phyloP scores from a whole-genome alignment of 768 basidiomycete genomes.

The Agrocybe pediades region DNA sequence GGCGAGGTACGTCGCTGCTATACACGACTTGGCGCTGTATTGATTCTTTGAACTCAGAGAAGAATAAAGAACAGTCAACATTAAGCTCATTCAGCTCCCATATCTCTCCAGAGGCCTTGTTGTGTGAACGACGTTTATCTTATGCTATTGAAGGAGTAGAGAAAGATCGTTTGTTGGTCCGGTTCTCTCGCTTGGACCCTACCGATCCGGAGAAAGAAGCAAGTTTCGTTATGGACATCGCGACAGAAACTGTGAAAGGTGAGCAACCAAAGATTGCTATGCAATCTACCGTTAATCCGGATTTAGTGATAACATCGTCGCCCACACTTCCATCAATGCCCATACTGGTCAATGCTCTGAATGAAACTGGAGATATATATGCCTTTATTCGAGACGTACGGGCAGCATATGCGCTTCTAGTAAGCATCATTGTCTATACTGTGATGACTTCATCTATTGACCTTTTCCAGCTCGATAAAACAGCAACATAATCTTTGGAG shows the following conservation, averaged over 20 bases:
- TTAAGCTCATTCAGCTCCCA: slow-evolving; percentile 55
- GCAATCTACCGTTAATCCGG: neutral
- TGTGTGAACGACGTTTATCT: slow-evolving; percentile 56
- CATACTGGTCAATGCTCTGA: slow-evolving; percentile 69
- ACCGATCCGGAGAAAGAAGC: slow-evolving; percentile 63
- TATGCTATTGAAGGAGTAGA: slow-evolving; percentile 81
- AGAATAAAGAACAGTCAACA: slow-evolving; percentile 61
- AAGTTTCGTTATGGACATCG: slow-evolving; percentile 76
- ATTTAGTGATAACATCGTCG: slow-evolving; percentile 75
- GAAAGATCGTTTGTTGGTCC: slow-evolving; percentile 69
- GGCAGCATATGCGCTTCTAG: slow-evolving; percentile 46
- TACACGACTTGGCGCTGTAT: neutral
- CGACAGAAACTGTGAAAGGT: slow-evolving; percentile 68
- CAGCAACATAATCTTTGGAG: neutral
- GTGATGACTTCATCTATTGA: neutral
- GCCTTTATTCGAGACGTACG: slow-evolving; percentile 70
- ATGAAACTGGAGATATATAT: slow-evolving; percentile 69
- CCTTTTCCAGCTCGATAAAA: neutral
- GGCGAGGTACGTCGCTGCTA: slow-evolving; percentile 51
- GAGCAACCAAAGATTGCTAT: neutral
- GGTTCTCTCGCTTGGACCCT: slow-evolving; percentile 68
- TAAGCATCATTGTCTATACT: slow-evolving; percentile 8
- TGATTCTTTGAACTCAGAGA: slow-evolving; percentile 45
- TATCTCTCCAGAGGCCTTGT: slow-evolving; percentile 55
- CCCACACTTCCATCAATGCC: slow-evolving; percentile 70